These are phyloP conservation scores for Cyberlindnera veronae DNA, from an alignment of 805 yeast species.

Conservation along the genomic window DNA sequence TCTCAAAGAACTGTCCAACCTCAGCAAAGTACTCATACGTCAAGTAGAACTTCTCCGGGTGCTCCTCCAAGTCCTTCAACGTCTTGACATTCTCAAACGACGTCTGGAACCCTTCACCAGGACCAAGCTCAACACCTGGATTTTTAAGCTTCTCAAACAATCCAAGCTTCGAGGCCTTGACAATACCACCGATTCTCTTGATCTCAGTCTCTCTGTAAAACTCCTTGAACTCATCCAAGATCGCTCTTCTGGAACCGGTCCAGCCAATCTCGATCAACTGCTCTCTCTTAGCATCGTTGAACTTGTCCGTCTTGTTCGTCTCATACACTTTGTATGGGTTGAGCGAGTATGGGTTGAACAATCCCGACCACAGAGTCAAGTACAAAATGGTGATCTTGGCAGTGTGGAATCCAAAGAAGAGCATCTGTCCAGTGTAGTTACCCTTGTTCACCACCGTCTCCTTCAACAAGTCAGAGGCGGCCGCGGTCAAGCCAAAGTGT, in stretches of 20 bases:
- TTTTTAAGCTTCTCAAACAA: slow-evolving; percentile 52
- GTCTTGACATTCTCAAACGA: slow-evolving; percentile 41
- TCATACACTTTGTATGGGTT: slow-evolving; percentile 34
- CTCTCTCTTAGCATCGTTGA: slow-evolving; percentile 32
- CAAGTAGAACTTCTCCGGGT: slow-evolving; percentile 46
- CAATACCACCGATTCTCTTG: slow-evolving; percentile 67
- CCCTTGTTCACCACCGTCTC: slow-evolving; percentile 44
- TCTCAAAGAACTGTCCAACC: slow-evolving; percentile 47
- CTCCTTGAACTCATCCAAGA: slow-evolving; percentile 66
- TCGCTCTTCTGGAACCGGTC: slow-evolving; percentile 86
- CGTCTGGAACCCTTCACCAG: slow-evolving; percentile 76
- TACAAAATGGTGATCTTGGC: slow-evolving; percentile 57
- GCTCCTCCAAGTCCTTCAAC: slow-evolving; percentile 36
- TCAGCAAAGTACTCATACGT: slow-evolving; percentile 53
- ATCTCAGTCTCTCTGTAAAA: slow-evolving; percentile 61
- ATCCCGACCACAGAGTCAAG: slow-evolving; percentile 60
- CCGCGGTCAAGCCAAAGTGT: slow-evolving; percentile 34
- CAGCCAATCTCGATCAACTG: slow-evolving; percentile 72
- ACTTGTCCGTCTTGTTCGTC: slow-evolving; percentile 33
- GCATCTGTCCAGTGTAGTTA: slow-evolving; percentile 48
- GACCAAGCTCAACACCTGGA: slow-evolving; percentile 60
- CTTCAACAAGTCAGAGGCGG: slow-evolving; percentile 43
- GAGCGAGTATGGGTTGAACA: slow-evolving; percentile 69
- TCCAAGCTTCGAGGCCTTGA: slow-evolving; percentile 74
- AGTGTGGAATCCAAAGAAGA: slow-evolving; percentile 71